phyloP scores from a whole-genome alignment of 306 rosid species.

The Echinosophora koreensis region DNA sequence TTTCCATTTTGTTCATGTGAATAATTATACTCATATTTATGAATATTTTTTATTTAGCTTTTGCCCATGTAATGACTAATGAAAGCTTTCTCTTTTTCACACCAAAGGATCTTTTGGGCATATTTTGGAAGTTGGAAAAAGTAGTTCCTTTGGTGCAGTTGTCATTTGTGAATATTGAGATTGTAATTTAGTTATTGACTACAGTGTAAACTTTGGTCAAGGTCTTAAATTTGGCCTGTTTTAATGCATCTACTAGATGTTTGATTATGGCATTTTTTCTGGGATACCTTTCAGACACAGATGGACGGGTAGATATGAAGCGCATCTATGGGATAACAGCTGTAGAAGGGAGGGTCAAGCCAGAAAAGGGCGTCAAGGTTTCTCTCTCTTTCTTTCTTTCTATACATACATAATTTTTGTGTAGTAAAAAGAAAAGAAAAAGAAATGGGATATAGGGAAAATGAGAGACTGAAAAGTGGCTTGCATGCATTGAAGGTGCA shows the following conservation, averaged over 20 bases:
- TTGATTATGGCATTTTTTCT: not conserved
- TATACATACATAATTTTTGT: not conserved
- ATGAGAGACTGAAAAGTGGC: conserved; percentile 46
- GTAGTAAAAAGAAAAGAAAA: not conserved
- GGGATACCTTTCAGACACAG: conserved; percentile 67
- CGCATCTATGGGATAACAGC: conserved; percentile 99
- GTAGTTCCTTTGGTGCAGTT: not conserved
- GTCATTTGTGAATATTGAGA: conserved; percentile 41
- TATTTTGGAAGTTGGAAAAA: conserved; percentile 28
- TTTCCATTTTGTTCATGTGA: not conserved
- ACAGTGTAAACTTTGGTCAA: conserved; percentile 21
- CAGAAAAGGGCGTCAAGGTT: conserved; percentile 99
- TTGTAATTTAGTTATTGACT: conserved; percentile 36
- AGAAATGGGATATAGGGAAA: conserved; percentile 1
- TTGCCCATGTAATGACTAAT: conserved; percentile 25
- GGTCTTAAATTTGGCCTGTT: conserved; percentile 41
- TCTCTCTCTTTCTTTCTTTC: not conserved
- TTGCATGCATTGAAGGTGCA: conserved; percentile 67
- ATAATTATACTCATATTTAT: too few species aligned
- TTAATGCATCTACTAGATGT: not conserved
- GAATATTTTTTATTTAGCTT: not conserved
- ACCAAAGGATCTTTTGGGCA: conserved; percentile 36
- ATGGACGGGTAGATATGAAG: conserved; percentile 99
- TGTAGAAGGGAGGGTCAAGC: conserved; percentile 99
- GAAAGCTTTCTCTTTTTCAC: not conserved